A percentile compares a stretch with the other conserved stretches of the same genome.
Evolutionary conservation across 148 eudicot species (phyloP).

Genomic region (Silene uniflora): DNA sequence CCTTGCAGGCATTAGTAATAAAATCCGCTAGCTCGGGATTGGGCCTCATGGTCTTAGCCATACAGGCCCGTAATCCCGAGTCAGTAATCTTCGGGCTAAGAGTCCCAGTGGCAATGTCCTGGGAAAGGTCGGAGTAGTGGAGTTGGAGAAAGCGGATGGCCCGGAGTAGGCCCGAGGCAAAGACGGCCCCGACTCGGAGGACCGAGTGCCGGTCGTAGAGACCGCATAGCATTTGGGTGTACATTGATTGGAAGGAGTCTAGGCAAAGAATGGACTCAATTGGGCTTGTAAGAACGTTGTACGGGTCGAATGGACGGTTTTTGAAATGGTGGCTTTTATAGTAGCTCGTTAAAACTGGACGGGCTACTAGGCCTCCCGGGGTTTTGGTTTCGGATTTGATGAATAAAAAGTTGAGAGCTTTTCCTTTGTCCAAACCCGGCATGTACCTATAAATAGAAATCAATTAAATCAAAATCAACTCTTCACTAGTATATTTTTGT

Average conservation of each 20-base stretch:
- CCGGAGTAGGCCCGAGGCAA: slow-evolving; percentile 79
- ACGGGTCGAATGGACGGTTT: slow-evolving; percentile 57
- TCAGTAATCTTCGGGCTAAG: slow-evolving; percentile 45
- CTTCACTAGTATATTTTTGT: no score
- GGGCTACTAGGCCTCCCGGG: slow-evolving; percentile 71
- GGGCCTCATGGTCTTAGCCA: slow-evolving; percentile 44
- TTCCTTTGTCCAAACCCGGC: slow-evolving; percentile 67
- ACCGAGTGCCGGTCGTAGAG: slow-evolving; percentile 52
- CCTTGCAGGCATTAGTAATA: slow-evolving; percentile 38
- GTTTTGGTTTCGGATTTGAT: slow-evolving; percentile 70
- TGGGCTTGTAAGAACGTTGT: slow-evolving; percentile 67
- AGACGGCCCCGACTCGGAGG: slow-evolving; percentile 66
- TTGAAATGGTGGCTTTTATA: slow-evolving; percentile 67
- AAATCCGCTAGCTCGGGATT: slow-evolving; percentile 47
- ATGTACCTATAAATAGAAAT: slow-evolving; percentile 35
- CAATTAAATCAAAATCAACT: background rate
- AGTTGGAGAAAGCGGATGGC: slow-evolving; percentile 69
- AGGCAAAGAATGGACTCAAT: slow-evolving; percentile 60
- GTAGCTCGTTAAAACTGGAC: slow-evolving; percentile 75
- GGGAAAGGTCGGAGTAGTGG: slow-evolving; percentile 46
- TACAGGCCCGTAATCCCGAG: slow-evolving; percentile 37
- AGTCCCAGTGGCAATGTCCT: slow-evolving; percentile 44
- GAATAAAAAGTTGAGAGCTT: slow-evolving; percentile 60
- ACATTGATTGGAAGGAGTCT: slow-evolving; percentile 85
- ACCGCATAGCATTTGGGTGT: slow-evolving; percentile 83